Base-by-base conservation (phyloP, 805 yeast genomes). In the Wickerhamomyces bisporus region DNA sequence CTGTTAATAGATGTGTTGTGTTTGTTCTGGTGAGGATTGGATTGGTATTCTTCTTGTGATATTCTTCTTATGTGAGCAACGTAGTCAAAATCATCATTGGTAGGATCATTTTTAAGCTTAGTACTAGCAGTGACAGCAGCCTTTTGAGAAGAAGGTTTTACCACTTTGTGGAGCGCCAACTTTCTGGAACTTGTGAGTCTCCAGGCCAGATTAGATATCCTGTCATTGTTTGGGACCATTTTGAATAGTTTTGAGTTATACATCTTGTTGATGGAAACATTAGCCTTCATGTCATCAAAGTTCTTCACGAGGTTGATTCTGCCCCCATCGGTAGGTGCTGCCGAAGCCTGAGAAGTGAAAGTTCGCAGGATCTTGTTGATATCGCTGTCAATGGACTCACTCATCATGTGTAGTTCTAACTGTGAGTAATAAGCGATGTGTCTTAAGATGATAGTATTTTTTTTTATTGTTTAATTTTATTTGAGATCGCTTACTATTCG, bases 51-150 rank as follows among this genome's bases (percentile, higher is more conserved):
- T 21, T 21, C 65, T 49, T 65, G 67, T 29, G 77, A 75, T 47
- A 78, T 69, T 40, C 66, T 65, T 45, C 72, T 68, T 34, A 77
- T 77, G 47, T 78, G 83, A 10, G 81, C 80, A 4, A 76, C 73
- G 48, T 77, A 78, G 56, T 77, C 80, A 43, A 78, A 77, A 34
- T 76, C 79, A 30, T 68, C 77, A 20, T 47, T 32, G 7, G 24
- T n/a, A 5, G 25, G 23, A 23, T 23, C 32, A 6, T 27, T 27
- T n/a, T 19, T 30, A 14, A 10, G 10, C 10, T 21, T n/a, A n/a
- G n/a, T n/a, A n/a, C n/a, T n/a, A n/a, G n/a, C n/a, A n/a, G n/a
- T n/a, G n/a, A n/a, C n/a, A n/a, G n/a, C n/a, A n/a, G n/a, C n/a
- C n/a, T n/a, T n/a, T n/a, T n/a, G n/a, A n/a, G n/a, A n/a, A n/a